Conservation (phyloP, 805 yeast genomes). For the Ogataea paradorogensis region DNA sequence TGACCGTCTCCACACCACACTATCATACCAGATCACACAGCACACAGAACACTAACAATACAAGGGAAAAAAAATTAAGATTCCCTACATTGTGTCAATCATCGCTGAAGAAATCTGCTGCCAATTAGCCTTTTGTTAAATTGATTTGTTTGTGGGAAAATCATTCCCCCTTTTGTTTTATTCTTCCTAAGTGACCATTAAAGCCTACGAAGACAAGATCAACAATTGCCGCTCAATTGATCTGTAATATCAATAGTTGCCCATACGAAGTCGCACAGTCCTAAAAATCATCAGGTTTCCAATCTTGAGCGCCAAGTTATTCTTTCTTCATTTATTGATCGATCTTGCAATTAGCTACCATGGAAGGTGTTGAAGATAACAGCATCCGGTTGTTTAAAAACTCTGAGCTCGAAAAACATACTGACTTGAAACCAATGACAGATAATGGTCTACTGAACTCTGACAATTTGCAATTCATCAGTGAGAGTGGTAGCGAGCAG, state of each 20-base stretch:
- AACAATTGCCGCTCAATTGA: neutral
- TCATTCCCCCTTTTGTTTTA: conserved; percentile 4
- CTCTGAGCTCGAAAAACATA: conserved; percentile 14
- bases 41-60: conserved; percentile 1
- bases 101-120: neutral
- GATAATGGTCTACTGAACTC: conserved; percentile 14
- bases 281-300: neutral
- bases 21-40: conserved; percentile 4
- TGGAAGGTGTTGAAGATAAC: conserved; percentile 20
- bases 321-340: neutral
- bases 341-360: conserved; percentile 7
- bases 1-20: conserved; percentile 4
- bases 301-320: neutral
- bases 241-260: neutral
- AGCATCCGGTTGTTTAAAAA: conserved; percentile 19
- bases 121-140: conserved; percentile 2
- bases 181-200: conserved; percentile 1
- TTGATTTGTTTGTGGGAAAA: conserved; percentile 7
- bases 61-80: neutral
- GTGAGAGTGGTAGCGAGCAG: conserved; percentile 19
- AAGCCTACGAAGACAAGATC: neutral
- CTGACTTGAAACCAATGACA: conserved; percentile 14
- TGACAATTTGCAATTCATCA: conserved; percentile 12
- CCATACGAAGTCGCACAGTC: neutral
- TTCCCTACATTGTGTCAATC: conserved; percentile 4